Base-by-base conservation (phyloP, 116 monocot genomes). In the Dioscorea cayenensis region DNA sequence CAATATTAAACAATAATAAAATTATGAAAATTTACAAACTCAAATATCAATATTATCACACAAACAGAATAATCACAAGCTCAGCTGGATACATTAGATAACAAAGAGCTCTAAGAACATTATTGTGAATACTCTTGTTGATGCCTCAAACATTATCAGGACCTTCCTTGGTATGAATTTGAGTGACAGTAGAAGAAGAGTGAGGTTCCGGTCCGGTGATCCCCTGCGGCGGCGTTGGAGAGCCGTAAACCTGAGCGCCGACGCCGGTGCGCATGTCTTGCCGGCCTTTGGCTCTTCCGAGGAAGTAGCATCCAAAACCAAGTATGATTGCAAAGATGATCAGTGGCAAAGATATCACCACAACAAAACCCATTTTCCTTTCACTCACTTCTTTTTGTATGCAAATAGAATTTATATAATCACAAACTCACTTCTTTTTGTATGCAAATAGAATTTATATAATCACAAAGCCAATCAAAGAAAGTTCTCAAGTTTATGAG, bases 251-350 rank as follows among this genome's bases (percentile, higher is more conserved):
- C 79, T 89, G 86, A 2, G 82, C 29, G 17, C 79, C 81, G 35
- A 80, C 80, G 4, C 85, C 90, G 25, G 79, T 74, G 29, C 72
- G 79, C 76, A 74, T 71, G 16, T 89, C 92, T 59, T 77, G 76
- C 60, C 86, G 78, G 21, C 89, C 92, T 78, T 83, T 88, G 5
- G 72, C 71, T 69, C 76, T 79, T 19, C 92, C 92, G 7, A 77
- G 73, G 72, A 76, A 86, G 82, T 77, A 92, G 75, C 89, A 92
- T 0, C 88, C 89, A 50, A 92, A 89, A 3, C 88, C 86, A 11
- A 92, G 84, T 74, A 92, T 36, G 21, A 92, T 70, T 28, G 86
- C 68, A 51, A 92, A 81, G 32, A 92, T 21, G 12, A 92, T 86
- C 43, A 92, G 78, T 60, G 92, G 89, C 28, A 92, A 78, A 22